phyloP scores from a whole-genome alignment of 1,284 basidiomycete genomes.

The Moesziomyces antarcticus region DNA sequence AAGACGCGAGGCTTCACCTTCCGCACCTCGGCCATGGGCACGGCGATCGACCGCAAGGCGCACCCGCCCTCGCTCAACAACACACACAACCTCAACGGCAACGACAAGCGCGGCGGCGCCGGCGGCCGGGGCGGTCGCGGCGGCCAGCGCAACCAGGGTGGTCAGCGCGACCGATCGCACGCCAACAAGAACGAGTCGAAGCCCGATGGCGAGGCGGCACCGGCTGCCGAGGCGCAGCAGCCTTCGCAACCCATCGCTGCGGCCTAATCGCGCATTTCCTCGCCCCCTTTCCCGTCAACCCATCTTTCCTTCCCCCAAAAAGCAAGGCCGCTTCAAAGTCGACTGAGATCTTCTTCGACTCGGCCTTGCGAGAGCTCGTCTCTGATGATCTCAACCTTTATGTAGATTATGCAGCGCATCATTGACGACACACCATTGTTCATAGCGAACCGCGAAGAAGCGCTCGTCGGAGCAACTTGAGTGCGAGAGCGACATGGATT shows the following conservation, averaged over 20 bases:
- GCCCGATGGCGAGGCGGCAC: constrained; percentile 36
- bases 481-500: too few relatives aligned
- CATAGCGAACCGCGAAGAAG: constrained; percentile 1
- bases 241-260: constrained; percentile 41
- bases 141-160: constrained; percentile 52
- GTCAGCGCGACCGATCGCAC: constrained; percentile 40
- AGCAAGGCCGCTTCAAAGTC: constrained; percentile 2
- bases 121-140: constrained; percentile 58
- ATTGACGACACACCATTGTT: constrained; percentile 15
- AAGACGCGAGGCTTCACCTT: constrained; percentile 91
- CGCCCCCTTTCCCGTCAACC: background rate
- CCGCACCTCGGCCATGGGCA: constrained; percentile 88
- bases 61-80: constrained; percentile 55
- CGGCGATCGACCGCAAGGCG: constrained; percentile 77
- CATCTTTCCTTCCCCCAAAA: constrained; percentile 7
- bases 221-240: constrained; percentile 29
- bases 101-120: constrained; percentile 48
- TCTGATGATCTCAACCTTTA: constrained; percentile 19
- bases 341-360: background rate
- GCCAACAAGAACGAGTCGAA: constrained; percentile 28
- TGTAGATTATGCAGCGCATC: constrained; percentile 37
- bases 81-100: constrained; percentile 50
- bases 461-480: too few relatives aligned
- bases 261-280: constrained; percentile 10
- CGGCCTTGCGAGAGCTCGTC: constrained; percentile 10